Percentiles rank a stretch among this genome's conserved stretches.
phyloP scores from a whole-genome alignment of 768 basidiomycete species.

The Boletus eberwhitei region DNA sequence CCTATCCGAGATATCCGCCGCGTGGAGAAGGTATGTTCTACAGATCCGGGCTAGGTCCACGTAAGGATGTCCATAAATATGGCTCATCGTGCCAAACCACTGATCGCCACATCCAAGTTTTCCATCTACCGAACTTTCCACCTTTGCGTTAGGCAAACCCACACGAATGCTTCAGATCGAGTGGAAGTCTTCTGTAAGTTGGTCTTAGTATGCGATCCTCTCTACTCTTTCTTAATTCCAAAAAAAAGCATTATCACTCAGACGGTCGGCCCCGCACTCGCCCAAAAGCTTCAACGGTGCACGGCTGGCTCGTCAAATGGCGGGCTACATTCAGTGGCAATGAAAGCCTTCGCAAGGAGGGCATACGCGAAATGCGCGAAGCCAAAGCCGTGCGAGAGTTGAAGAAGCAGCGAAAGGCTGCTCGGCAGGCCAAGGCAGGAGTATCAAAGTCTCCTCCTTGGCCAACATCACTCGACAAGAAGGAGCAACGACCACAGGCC shows the following conservation, averaged over 20 bases:
- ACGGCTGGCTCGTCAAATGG: constrained; percentile 80
- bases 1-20: constrained; percentile 16
- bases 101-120: constrained; percentile 9
- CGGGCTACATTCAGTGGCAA: constrained; percentile 67
- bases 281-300: constrained; percentile 55
- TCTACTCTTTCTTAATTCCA: background rate
- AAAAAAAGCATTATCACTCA: constrained; percentile 32
- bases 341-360: constrained; percentile 58
- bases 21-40: constrained; percentile 16
- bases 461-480: constrained; percentile 25
- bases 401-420: constrained; percentile 27
- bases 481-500: constrained; percentile 13
- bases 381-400: constrained; percentile 39
- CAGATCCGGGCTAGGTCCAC: background rate
- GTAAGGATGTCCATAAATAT: constrained; percentile 25
- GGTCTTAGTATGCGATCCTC: background rate
- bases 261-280: constrained; percentile 43
- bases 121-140: constrained; percentile 8
- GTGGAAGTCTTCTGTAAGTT: constrained; percentile 33
- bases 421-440: constrained; percentile 15
- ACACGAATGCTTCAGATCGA: constrained; percentile 29
- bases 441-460: constrained; percentile 22
- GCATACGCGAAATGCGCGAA: constrained; percentile 68
- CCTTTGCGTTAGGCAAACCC: background rate
- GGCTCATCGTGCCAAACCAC: background rate